These are phyloP conservation scores for Leccinum broughii DNA, from an alignment of 768 basidiomycete genomes.

Conservation along the genomic window DNA sequence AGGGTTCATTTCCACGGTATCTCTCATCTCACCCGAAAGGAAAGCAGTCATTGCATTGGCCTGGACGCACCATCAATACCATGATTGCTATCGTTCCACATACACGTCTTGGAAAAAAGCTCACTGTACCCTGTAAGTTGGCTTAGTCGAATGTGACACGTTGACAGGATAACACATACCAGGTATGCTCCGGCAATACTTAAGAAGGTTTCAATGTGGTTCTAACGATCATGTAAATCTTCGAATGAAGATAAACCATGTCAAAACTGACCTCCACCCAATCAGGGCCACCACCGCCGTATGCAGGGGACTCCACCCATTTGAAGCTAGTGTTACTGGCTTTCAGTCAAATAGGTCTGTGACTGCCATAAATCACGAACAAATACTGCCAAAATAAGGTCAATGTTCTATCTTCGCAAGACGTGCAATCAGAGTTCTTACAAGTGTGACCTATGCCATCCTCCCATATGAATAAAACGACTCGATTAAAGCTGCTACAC, in stretches of 20 bases:
- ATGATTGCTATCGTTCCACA: not conserved
- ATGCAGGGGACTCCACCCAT: conserved; percentile 90
- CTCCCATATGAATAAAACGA: conserved; percentile 32
- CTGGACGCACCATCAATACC: conserved; percentile 37
- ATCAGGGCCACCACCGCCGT: conserved; percentile 76
- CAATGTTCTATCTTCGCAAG: conserved; percentile 2
- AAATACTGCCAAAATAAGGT: conserved; percentile 63
- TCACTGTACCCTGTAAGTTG: conserved; percentile 65
- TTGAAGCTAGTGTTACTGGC: conserved; percentile 60
- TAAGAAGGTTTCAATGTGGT: conserved; percentile 83
- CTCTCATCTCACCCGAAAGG: conserved; percentile 93
- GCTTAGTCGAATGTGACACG: not conserved
- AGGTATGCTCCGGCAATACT: conserved; percentile 86
- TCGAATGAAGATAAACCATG: not conserved
- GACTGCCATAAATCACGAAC: conserved; percentile 47
- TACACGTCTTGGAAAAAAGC: conserved; percentile 22
- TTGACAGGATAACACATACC: conserved; percentile 41
- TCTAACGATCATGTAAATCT: conserved; percentile 38
- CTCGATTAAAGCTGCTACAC: conserved; percentile 19
- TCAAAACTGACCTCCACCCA: conserved; percentile 80
- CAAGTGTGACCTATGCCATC: conserved; percentile 47
- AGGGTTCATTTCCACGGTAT: conserved; percentile 84
- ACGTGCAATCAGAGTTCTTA: conserved; percentile 30
- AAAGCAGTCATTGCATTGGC: conserved; percentile 95
- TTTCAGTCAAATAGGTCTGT: conserved; percentile 1